Conservation (phyloP, 2,329 filamentous ascomycete species). For the Colletotrichum viniferum region DNA sequence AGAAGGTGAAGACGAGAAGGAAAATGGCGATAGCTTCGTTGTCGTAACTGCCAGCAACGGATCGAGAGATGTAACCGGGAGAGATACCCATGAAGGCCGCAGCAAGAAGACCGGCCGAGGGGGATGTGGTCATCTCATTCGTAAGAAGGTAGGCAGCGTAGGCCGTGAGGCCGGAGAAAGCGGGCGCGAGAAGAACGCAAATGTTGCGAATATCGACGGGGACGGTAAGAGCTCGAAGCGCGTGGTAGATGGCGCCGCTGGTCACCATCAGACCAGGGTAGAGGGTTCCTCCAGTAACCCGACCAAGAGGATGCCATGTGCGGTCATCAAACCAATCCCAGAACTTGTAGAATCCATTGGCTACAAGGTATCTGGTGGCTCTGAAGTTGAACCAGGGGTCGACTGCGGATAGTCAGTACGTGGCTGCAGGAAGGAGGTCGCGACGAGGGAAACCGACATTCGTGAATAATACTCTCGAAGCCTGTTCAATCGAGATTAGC, state of each 20-base stretch:
- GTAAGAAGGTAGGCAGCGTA: conserved; percentile 94
- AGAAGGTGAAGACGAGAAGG: conserved; percentile 97
- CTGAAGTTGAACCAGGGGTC: conserved; percentile 99
- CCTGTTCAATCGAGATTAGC: conserved; percentile 55
- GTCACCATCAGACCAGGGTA: conserved; percentile 99
- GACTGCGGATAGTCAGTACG: conserved; percentile 61
- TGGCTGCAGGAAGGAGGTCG: background rate
- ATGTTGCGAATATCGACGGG: conserved; percentile 99
- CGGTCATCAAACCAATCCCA: conserved; percentile 99
- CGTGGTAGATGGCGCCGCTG: conserved; percentile 94
- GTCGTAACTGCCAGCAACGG: conserved; percentile 97
- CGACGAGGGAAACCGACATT: conserved; percentile 72
- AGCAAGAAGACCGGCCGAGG: conserved; percentile 92
- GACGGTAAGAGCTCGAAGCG: conserved; percentile 84
- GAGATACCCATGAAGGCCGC: conserved; percentile 97
- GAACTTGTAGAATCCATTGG: conserved; percentile 97
- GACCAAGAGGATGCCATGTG: conserved; percentile 98
- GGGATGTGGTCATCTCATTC: conserved; percentile 94
- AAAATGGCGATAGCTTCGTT: conserved; percentile 99
- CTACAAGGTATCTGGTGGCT: conserved; percentile 95
- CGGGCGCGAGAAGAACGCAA: conserved; percentile 94
- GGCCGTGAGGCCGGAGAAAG: conserved; percentile 91
- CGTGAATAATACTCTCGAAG: conserved; percentile 99
- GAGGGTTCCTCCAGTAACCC: conserved; percentile 97
- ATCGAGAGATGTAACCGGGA: conserved; percentile 96